Conservation (phyloP, 164 flowering plant species). For the Buxus sempervirens region DNA sequence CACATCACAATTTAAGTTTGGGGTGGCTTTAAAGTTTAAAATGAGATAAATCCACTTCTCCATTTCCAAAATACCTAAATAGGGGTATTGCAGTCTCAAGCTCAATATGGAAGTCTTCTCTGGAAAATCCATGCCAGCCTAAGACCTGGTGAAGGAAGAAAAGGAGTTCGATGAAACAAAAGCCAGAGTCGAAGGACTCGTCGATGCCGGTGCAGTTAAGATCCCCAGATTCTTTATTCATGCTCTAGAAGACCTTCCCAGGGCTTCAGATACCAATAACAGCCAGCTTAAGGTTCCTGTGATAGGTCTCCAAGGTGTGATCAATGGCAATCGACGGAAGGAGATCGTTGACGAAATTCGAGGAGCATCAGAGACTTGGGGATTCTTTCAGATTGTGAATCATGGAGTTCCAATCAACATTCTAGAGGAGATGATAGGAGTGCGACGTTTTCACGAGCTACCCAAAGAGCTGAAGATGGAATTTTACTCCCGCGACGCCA, state of each 20-base stretch:
- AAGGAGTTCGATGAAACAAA: conserved; percentile 7
- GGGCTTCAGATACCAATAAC: not conserved
- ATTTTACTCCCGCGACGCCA: conserved; percentile 3
- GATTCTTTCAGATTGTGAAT: conserved; percentile 25
- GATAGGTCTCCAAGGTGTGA: conserved; percentile 13
- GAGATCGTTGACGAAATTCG: conserved; percentile 11
- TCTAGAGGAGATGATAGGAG: too few species aligned
- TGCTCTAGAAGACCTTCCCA: conserved; percentile 10
- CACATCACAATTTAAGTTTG: too few species aligned
- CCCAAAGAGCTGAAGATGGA: conserved; percentile 2
- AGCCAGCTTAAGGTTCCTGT: conserved; percentile 20
- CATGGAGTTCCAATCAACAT: conserved; percentile 17
- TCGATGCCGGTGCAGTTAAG: conserved; percentile 4
- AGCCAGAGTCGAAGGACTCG: conserved; percentile 8
- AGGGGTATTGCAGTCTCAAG: not conserved
- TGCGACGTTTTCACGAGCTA: conserved; percentile 17
- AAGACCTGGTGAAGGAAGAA: not conserved
- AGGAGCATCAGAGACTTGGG: conserved; percentile 20
- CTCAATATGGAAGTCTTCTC: not conserved
- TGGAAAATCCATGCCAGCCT: not conserved
- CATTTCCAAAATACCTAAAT: not conserved
- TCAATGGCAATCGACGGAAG: not conserved
- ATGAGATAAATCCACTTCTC: too few species aligned
- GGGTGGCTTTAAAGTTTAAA: too few species aligned
- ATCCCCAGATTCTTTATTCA: conserved; percentile 26